Percentiles rank a stretch among this genome's conserved stretches.
These are phyloP conservation scores for Rhodotorula toruloides DNA, from an alignment of 768 basidiomycete genomes.

Conservation along the genomic window DNA sequence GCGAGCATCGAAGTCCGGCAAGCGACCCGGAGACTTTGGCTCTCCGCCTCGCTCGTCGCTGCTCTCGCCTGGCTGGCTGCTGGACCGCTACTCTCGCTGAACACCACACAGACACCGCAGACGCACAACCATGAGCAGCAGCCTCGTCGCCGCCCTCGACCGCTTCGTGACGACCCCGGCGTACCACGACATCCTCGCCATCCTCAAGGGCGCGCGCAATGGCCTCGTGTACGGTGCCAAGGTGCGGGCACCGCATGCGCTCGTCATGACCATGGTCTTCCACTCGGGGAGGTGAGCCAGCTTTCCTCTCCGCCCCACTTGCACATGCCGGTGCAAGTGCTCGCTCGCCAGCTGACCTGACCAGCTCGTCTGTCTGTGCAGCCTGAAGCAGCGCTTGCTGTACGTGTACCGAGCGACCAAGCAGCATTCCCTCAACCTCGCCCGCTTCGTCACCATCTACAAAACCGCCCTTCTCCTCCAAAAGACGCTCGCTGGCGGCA, in stretches of 20 bases:
- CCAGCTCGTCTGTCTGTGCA: slow-evolving; percentile 43
- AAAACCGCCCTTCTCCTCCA: slow-evolving; percentile 79
- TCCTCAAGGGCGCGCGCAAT: slow-evolving; percentile 81
- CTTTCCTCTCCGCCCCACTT: background rate
- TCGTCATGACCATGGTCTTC: slow-evolving; percentile 93
- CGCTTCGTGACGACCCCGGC: slow-evolving; percentile 54
- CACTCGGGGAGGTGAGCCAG: slow-evolving; percentile 79
- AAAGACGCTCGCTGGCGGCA: slow-evolving; percentile 59
- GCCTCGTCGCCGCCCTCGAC: slow-evolving; percentile 3
- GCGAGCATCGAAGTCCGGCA: background rate
- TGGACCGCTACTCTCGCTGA: background rate
- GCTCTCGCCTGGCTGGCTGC: background rate
- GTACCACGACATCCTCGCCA: slow-evolving; percentile 82
- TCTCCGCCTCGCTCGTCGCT: background rate
- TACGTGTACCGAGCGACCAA: slow-evolving; percentile 77
- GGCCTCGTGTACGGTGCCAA: slow-evolving; percentile 86
- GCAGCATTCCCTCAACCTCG: slow-evolving; percentile 84
- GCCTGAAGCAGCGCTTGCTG: slow-evolving; percentile 64
- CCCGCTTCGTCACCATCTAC: slow-evolving; percentile 90
- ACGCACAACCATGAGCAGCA: background rate
- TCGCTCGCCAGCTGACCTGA: background rate
- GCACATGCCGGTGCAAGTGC: background rate
- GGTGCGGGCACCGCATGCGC: slow-evolving; percentile 88
- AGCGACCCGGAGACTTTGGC: background rate
- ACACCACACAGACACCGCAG: background rate